Base-by-base conservation (phyloP, 129 eudicot species). In the Saposhnikovia divaricata region DNA sequence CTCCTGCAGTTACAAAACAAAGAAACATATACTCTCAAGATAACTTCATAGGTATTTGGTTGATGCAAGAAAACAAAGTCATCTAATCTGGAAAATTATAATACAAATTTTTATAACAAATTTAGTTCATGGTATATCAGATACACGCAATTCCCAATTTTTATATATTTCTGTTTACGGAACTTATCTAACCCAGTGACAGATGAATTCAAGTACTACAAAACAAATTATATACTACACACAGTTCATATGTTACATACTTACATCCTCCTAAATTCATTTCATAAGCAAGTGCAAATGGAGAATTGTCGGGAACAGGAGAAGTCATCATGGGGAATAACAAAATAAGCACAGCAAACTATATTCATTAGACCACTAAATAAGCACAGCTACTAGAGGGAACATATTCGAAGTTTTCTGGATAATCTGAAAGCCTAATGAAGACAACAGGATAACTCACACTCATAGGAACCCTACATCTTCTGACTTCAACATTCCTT, bases 1-100 rank as follows among this genome's bases (percentile, higher is more conserved):
- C 85, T 92, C 97, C 97, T 92, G 90, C 83, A 85, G 37, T 43
- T 43, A 85, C 9, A 65, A 77, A 43, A 65, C 19, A 73, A 57
- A 7, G 44, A 27, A 23, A 66, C 46, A 81, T 87, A 19, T 57
- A 57, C 66, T 57, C 6, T 9, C 6, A 18, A 9, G 7, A 23
- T 9, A 19, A 57, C 11, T 57, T 57, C 9, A 57, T 57, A 57
- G 66, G 66, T 57, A 12, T 57, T 57, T 21, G n/a, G 28, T 57
- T 57, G 28, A 57, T 48, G 21, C 55, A 48, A 48, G 55, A 48
- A 48, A 48, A 48, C 19, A 3, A 4, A 48, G 21, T 0, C 66
- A 57, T 57, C 31, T 57, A 23, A 57, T 31, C 28, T 21, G 9
- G 66, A 57, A 18, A 19, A 57, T 19, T 21, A 57, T 23, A 18